These are phyloP conservation scores for Fusarium dlaminii DNA, from an alignment of 2,329 filamentous ascomycete species.

Conservation along the genomic window DNA sequence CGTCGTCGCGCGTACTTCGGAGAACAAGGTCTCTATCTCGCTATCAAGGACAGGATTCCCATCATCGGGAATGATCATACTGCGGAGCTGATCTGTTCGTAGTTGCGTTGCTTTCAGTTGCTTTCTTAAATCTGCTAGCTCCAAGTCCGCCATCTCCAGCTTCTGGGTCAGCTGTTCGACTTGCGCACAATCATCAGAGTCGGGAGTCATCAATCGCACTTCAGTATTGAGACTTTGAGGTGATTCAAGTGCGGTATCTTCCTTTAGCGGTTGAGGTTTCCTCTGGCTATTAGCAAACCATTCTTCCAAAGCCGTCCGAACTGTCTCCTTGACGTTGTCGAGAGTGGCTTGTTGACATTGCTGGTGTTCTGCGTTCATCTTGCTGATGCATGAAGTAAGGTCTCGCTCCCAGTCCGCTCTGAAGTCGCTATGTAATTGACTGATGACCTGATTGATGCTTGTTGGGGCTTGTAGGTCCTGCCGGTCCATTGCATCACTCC, in stretches of 20 bases:
- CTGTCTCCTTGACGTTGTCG: neutral
- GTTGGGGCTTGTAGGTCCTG: no score
- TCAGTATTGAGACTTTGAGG: no score
- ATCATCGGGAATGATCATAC: neutral
- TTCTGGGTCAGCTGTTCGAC: neutral
- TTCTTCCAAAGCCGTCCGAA: neutral
- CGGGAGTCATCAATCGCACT: no score
- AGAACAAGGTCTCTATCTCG: neutral
- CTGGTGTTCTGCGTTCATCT: neutral
- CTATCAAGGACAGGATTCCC: neutral
- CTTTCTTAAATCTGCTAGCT: neutral
- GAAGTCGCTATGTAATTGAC: neutral
- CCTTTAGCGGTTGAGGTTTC: no score
- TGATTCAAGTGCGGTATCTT: no score
- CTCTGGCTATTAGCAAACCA: no score
- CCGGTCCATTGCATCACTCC: no score
- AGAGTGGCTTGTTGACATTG: neutral
- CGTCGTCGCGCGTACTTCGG: neutral
- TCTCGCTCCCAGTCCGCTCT: neutral
- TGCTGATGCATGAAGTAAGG: neutral
- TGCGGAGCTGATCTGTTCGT: neutral
- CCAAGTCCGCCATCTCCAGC: neutral
- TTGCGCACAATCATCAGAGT: no score
- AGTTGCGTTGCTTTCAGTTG: neutral
- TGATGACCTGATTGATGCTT: neutral